Conservation (phyloP, 2,329 filamentous ascomycete genomes). For the Nemania serpens region DNA sequence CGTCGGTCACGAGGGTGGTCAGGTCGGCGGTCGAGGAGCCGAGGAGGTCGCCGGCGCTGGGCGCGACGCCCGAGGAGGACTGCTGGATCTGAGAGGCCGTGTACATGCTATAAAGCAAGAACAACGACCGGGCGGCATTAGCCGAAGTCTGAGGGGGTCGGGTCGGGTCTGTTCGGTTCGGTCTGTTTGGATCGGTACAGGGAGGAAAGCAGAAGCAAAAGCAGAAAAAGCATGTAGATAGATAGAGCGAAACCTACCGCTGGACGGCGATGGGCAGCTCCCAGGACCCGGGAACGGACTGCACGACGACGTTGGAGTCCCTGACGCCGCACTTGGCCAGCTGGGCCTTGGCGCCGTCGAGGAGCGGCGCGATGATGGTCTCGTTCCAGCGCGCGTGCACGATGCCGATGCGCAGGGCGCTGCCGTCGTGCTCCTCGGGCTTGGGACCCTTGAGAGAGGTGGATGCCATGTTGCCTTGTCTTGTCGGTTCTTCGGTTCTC, state of each 20-base stretch:
- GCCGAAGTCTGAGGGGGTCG: too few species aligned
- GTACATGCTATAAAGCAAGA: slow-evolving; percentile 66
- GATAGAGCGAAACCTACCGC: slow-evolving; percentile 58
- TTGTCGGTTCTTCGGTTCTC: slow-evolving; percentile 1
- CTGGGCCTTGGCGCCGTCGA: slow-evolving; percentile 78
- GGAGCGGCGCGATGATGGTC: slow-evolving; percentile 82
- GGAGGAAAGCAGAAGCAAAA: too few species aligned
- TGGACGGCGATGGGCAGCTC: slow-evolving; percentile 92
- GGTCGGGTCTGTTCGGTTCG: too few species aligned
- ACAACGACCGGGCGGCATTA: too few species aligned
- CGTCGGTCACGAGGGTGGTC: slow-evolving; percentile 49
- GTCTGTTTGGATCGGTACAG: too few species aligned
- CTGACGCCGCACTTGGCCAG: slow-evolving; percentile 80
- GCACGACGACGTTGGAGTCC: slow-evolving; percentile 84
- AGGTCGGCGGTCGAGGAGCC: slow-evolving; percentile 72
- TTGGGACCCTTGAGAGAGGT: slow-evolving; percentile 60
- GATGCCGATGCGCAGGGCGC: slow-evolving; percentile 85
- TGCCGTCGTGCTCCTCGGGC: slow-evolving; percentile 66
- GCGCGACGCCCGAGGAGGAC: slow-evolving; percentile 63
- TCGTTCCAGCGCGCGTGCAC: slow-evolving; percentile 96
- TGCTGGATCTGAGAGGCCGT: slow-evolving; percentile 85
- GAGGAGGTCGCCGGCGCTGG: slow-evolving; percentile 76
- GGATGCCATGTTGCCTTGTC: slow-evolving; percentile 40
- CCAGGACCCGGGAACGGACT: slow-evolving; percentile 92
- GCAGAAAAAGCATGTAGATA: too few species aligned